Conservation (phyloP, 768 basidiomycete species). For the Cytidiella melzeri region DNA sequence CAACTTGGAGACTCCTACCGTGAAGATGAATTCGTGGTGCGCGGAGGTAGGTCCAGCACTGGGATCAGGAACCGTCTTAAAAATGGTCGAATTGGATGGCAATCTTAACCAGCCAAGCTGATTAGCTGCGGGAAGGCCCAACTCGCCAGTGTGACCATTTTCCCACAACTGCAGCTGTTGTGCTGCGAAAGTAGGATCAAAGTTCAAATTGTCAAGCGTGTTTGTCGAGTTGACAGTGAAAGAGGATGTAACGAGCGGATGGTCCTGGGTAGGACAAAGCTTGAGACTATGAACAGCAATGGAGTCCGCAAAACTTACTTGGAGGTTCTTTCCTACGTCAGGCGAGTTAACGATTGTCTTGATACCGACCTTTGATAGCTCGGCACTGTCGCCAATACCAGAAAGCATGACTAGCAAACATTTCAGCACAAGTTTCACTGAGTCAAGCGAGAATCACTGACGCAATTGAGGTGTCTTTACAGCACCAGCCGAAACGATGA, state of each 20-base stretch:
- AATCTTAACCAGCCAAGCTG: conserved; percentile 1
- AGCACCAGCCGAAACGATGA: conserved; percentile 21
- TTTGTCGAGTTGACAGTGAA: conserved; percentile 12
- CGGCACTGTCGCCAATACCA: conserved; percentile 10
- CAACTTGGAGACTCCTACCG: too few relatives aligned
- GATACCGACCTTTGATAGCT: conserved; percentile 13
- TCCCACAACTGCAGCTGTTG: neutral
- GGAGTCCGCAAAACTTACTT: too few relatives aligned
- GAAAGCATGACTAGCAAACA: too few relatives aligned
- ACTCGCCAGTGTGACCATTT: neutral
- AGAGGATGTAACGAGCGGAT: conserved; percentile 1
- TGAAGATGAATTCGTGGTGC: neutral
- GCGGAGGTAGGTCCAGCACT: neutral
- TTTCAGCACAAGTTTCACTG: too few relatives aligned
- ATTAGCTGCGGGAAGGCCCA: neutral
- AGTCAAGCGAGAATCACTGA: too few relatives aligned
- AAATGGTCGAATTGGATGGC: conserved; percentile 1
- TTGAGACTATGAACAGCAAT: too few relatives aligned
- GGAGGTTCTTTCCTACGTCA: conserved; percentile 26
- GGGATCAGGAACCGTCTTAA: conserved; percentile 1
- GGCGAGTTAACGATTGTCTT: conserved; percentile 22
- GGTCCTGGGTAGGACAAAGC: too few relatives aligned
- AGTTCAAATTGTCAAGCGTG: conserved; percentile 3
- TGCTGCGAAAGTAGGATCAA: neutral
- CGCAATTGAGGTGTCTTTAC: conserved; percentile 24